Conservation (phyloP, 306 rosid species). For the Morella rubra region DNA sequence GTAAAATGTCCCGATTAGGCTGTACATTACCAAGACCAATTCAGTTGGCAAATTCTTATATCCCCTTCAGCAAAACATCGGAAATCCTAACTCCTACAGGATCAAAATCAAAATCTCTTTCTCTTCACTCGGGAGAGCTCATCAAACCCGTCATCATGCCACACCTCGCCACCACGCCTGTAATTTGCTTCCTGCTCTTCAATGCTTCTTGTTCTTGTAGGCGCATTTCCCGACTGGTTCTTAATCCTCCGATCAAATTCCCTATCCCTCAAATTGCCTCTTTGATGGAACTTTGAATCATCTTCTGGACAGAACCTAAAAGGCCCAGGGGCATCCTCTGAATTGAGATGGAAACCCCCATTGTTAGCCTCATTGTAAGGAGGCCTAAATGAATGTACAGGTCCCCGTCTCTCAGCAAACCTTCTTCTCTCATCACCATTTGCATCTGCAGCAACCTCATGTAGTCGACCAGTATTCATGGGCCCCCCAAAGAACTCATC, state of each 20-base stretch:
- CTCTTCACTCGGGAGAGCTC: slow-evolving; percentile 69
- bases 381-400: slow-evolving; percentile 66
- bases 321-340: slow-evolving; percentile 61
- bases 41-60: slow-evolving; percentile 1
- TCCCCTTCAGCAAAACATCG: background rate
- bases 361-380: slow-evolving; percentile 51
- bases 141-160: slow-evolving; percentile 71
- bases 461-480: slow-evolving; percentile 56
- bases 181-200: slow-evolving; percentile 70
- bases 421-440: slow-evolving; percentile 71
- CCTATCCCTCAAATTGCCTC: slow-evolving; percentile 69
- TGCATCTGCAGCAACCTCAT: slow-evolving; percentile 58
- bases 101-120: slow-evolving; percentile 56
- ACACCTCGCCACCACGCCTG: slow-evolving; percentile 65
- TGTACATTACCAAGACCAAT: slow-evolving; percentile 4
- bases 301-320: slow-evolving; percentile 67
- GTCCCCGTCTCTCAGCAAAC: slow-evolving; percentile 75
- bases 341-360: slow-evolving; percentile 63
- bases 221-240: slow-evolving; percentile 58
- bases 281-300: slow-evolving; percentile 70
- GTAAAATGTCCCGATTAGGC: slow-evolving; percentile 9
- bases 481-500: slow-evolving; percentile 66
- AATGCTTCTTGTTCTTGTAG: slow-evolving; percentile 68
- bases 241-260: slow-evolving; percentile 68
- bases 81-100: slow-evolving; percentile 5